These are phyloP conservation scores for Gastrolobium villosum DNA, from an alignment of 306 rosid genomes.

Conservation along the genomic window DNA sequence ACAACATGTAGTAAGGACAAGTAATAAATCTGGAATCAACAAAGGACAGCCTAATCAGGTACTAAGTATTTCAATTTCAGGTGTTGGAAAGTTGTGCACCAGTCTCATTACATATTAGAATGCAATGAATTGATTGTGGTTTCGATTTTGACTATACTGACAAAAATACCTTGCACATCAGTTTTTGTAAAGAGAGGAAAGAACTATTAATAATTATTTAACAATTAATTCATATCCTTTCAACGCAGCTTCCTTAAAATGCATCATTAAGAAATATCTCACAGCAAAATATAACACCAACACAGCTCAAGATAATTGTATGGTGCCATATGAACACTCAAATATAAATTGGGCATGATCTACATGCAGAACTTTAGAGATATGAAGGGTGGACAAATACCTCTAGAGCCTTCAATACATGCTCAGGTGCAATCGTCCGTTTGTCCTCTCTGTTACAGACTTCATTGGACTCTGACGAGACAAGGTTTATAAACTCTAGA, in stretches of 20 bases:
- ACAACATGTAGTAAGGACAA: not conserved
- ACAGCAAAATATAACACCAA: not conserved
- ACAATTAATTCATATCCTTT: constrained; percentile 23
- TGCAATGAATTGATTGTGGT: not conserved
- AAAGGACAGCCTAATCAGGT: not conserved
- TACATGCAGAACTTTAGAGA: constrained; percentile 27
- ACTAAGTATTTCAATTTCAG: constrained; percentile 7
- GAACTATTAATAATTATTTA: not conserved
- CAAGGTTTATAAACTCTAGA: constrained; percentile 96
- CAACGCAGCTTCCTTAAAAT: constrained; percentile 27
- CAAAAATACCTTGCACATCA: not conserved
- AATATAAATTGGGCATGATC: constrained; percentile 12
- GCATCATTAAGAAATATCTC: constrained; percentile 14
- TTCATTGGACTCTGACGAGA: constrained; percentile 97
- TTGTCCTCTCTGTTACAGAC: constrained; percentile 95
- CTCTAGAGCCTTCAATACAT: constrained; percentile 91
- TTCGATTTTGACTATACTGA: constrained; percentile 17
- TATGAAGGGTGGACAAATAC: constrained; percentile 52
- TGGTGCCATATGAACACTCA: constrained; percentile 21
- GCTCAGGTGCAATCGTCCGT: constrained; percentile 99
- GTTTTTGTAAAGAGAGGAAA: not conserved
- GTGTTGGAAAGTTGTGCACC: not conserved
- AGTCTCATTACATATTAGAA: constrained; percentile 10
- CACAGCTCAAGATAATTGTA: constrained; percentile 7
- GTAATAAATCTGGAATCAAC: constrained; percentile 18